Conservation (phyloP, 495 filamentous ascomycete genomes). For the Xylaria grammica region DNA sequence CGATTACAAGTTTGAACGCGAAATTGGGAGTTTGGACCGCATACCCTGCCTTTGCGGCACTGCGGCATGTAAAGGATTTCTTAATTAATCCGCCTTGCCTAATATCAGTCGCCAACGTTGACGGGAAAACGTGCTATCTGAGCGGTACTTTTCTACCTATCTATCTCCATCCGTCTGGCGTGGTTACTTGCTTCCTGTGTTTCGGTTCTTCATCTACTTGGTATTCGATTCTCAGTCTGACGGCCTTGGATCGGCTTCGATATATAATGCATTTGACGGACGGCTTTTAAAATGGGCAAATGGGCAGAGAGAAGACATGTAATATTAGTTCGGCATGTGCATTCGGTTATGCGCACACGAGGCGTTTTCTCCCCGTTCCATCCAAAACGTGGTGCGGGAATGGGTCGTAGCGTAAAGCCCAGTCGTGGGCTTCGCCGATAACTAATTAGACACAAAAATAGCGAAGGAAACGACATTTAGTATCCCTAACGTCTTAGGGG, state of each 20-base stretch:
- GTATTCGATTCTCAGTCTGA: neutral
- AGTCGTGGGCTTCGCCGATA: neutral
- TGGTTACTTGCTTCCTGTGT: neutral
- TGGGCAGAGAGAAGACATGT: constrained; percentile 14
- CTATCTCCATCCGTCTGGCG: neutral
- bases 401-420: constrained; percentile 2
- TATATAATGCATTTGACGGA: constrained; percentile 19
- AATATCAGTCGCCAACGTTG: neutral
- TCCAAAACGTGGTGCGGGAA: neutral
- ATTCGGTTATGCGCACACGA: neutral
- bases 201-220: neutral
- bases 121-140: neutral
- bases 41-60: constrained; percentile 98
- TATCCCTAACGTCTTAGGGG: no score
- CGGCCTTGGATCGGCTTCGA: constrained; percentile 18
- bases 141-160: neutral
- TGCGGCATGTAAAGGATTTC: constrained; percentile 94
- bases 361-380: constrained; percentile 5
- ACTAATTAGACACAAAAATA: constrained; percentile 1
- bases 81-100: constrained; percentile 68
- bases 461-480: neutral
- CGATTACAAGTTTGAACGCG: constrained; percentile 99
- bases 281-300: constrained; percentile 6
- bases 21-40: constrained; percentile 90
- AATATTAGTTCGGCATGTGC: constrained; percentile 20